Evolutionary conservation across 495 filamentous ascomycete species (phyloP), one percentile per base, ranked within the genome.

Genomic region (Mytilinidion resinicola): DNA sequence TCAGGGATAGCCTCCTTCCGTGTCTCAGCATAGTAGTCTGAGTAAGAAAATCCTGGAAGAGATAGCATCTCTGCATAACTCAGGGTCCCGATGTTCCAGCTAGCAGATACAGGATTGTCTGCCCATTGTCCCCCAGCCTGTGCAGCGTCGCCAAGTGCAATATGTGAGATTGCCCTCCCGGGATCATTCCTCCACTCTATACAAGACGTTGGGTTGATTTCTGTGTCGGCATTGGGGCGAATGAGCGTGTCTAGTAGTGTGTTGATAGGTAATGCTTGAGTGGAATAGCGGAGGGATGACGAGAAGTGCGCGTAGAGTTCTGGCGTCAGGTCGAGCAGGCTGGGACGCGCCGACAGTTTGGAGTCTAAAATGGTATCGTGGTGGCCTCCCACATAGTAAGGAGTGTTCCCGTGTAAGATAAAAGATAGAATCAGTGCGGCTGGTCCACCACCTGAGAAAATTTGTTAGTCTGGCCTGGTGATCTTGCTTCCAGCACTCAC

Each of bases 31-130:
- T 80, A 75, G 57, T 86, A 78, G 9, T 82, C 76, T 1, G 75
- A 74, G 63, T 83, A 84, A 4, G 79, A 78, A 67, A 85, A 86
- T 0, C 79, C 84, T 0, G 84, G 84, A 11, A 87, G 66, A 1
- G 83, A 84, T 11, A 87, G 71, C 81, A 84, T 81, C 55, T 82
- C 81, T 4, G 83, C 81, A 72, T 87, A 86, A 67, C 84, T 86
- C 41, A 74, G 62, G 10, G 60, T 67, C 15, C 62, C 66, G 37
- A 69, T 66, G 19, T 67, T 67, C 73, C 78, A 81, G 60, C 77
- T 82, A 3, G 77, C 76, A 17, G 74, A 72, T 41, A 76, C 69
- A 0, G 78, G 76, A 57, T 84, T 77, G 43, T 85, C 80, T 1
- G 76, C 80, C 84, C 84, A 87, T 63, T 86, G 83, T 0, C 84